These are phyloP conservation scores for Fomitopsis palustris DNA, from an alignment of 1,284 basidiomycete genomes.

Conservation along the genomic window DNA sequence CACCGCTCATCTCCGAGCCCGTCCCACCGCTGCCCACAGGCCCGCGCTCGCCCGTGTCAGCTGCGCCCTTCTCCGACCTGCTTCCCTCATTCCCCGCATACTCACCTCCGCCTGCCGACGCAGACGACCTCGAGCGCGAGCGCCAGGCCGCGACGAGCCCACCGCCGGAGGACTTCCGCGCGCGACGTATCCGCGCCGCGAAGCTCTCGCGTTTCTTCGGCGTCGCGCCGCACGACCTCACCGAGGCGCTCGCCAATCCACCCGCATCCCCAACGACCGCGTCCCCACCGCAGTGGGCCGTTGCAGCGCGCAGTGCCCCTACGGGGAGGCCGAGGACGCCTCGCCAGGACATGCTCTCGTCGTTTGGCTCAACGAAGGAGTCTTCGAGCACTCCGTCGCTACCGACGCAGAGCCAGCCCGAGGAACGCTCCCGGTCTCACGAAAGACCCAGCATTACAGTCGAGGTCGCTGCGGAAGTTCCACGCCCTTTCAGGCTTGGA, in stretches of 20 bases:
- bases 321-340: not conserved
- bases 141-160: not conserved
- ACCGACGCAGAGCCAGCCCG: not conserved
- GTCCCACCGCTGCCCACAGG: slow-evolving; percentile 10
- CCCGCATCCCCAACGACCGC: slow-evolving; percentile 6
- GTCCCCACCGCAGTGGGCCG: slow-evolving; percentile 1
- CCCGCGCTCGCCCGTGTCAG: slow-evolving; percentile 5
- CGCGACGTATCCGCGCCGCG: slow-evolving; percentile 44
- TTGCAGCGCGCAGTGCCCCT: slow-evolving; percentile 3
- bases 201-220: slow-evolving; percentile 61
- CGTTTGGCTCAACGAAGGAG: not conserved
- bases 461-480: slow-evolving; percentile 24
- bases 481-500: slow-evolving; percentile 20
- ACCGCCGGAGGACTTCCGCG: slow-evolving; percentile 30
- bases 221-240: slow-evolving; percentile 47
- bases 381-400: not conserved
- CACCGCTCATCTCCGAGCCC: slow-evolving; percentile 5
- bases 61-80: slow-evolving; percentile 16
- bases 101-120: slow-evolving; percentile 1
- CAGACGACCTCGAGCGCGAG: not conserved
- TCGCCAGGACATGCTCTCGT: not conserved
- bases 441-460: slow-evolving; percentile 15
- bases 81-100: not conserved
- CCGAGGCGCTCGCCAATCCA: slow-evolving; percentile 16
- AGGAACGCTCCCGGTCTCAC: not conserved